Evolutionary conservation across 768 basidiomycete species (phyloP).

Genomic region (Sutorius australiensis): DNA sequence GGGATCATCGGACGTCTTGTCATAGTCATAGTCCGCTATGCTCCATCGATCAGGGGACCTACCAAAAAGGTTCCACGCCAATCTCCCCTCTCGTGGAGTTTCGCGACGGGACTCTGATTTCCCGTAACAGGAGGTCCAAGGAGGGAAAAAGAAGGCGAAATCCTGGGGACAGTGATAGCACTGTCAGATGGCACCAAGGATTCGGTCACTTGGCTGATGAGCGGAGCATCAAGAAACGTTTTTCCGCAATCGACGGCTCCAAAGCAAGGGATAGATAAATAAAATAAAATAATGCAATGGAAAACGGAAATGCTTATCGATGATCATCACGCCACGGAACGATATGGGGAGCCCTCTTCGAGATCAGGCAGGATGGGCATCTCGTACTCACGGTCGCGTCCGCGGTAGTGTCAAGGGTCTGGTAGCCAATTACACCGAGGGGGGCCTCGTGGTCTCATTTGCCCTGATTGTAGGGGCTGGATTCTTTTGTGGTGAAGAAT

Average conservation of each 20-base stretch:
- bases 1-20: slow-evolving; percentile 5
- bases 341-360: slow-evolving; percentile 4
- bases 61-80: not conserved
- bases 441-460: slow-evolving; percentile 15
- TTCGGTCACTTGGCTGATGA: not conserved
- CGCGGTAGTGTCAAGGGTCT: slow-evolving; percentile 10
- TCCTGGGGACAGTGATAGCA: not conserved
- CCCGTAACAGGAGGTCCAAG: slow-evolving; percentile 1
- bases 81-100: not conserved
- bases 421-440: slow-evolving; percentile 6
- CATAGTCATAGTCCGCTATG: not conserved
- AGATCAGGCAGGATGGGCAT: slow-evolving; percentile 24
- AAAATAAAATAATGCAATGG: not conserved
- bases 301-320: slow-evolving; percentile 15
- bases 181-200: not conserved
- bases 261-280: not conserved
- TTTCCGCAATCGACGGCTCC: not conserved
- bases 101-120: not conserved
- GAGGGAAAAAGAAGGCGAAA: not conserved
- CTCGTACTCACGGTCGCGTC: slow-evolving; percentile 7
- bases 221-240: not conserved
- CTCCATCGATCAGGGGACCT: not conserved
- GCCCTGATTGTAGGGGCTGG: slow-evolving; percentile 1
- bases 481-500: slow-evolving; percentile 2
- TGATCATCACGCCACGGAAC: not conserved